A percentile compares a stretch with the other conserved stretches of the same genome.
phyloP scores from a whole-genome alignment of 306 rosid species.

The Nissolia schottii region DNA sequence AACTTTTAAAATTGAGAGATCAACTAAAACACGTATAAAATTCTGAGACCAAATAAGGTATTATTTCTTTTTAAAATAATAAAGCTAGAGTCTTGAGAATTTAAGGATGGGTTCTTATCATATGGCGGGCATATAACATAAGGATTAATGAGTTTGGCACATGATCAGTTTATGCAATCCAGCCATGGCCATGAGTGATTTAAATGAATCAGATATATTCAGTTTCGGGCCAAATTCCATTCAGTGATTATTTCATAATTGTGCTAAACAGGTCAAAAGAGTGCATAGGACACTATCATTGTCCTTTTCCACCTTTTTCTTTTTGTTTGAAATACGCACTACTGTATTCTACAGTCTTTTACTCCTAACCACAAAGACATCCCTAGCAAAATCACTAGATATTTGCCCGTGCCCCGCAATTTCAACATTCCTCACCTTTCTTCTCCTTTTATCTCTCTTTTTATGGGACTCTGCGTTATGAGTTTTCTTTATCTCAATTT shows the following conservation, averaged over 20 bases:
- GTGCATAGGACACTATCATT: conserved; percentile 24
- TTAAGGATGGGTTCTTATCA: no score
- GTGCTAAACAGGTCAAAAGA: conserved; percentile 3
- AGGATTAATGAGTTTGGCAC: background rate
- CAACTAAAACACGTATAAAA: no score
- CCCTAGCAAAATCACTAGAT: conserved; percentile 43
- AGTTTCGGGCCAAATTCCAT: background rate
- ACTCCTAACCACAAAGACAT: conserved; percentile 32
- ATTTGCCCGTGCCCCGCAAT: conserved; percentile 29
- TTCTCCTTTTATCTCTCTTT: background rate
- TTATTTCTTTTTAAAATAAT: no score
- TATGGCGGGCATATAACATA: no score
- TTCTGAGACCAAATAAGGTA: no score
- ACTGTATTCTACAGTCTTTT: conserved; percentile 21
- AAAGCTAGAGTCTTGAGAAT: no score
- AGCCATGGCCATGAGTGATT: background rate
- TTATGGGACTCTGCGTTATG: background rate
- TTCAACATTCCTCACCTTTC: conserved; percentile 38
- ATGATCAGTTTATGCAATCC: background rate
- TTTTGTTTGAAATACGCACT: conserved; percentile 44
- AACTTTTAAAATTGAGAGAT: no score
- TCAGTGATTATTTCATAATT: background rate
- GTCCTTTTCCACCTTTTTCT: conserved; percentile 35
- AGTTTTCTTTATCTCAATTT: background rate
- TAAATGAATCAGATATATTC: background rate